Evolutionary conservation across 805 yeast genomes (phyloP), one percentile per base, ranked within the genome.

Genomic region (Barnettozyma populi): DNA sequence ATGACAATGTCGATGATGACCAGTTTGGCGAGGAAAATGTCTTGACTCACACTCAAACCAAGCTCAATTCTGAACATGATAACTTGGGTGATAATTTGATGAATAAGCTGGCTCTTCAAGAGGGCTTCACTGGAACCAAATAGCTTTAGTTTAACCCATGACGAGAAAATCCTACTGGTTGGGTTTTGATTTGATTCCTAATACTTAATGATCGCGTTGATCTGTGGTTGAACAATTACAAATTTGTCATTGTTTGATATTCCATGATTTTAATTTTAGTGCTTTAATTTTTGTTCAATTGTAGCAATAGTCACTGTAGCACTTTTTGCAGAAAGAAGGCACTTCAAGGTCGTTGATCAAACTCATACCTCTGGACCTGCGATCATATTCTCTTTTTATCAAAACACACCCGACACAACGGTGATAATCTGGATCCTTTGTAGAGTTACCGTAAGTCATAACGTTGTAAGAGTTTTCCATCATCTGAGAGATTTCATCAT

Each of bases 371-470:
- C 61, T 52, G 32, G 44, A 45, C 21, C 61, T 58, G n/a, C 73
- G 60, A 51, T 79, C 84, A 46, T 74, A 70, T 35, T 69, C 68
- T 49, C 86, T 63, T 49, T 80, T 80, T 32, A 80, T 53, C 19
- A 80, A 60, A 0, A 83, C 74, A 62, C 89, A 82, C 1, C 77
- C 80, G 7, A 82, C 52, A 55, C 89, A 82, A 7, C 64, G 62
- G 4, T 71, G 58, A 57, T 66, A 80, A 38, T 63, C 55, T 1
- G 55, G 42, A 44, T 65, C 67, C 2, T 45, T 23, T 0, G 73
- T 61, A 3, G 75, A 72, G 49, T 78, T 74, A 11, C 61, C 65
- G 43, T 57, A 60, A 0, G 80, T 74, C 31, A 78, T 82, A 23
- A 82, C 60, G 41, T 71, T 69, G 53, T 68, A 74, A 0, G 85